Evolutionary conservation across 768 basidiomycete species (phyloP).

Genomic region (Gymnopilus dilepis): DNA sequence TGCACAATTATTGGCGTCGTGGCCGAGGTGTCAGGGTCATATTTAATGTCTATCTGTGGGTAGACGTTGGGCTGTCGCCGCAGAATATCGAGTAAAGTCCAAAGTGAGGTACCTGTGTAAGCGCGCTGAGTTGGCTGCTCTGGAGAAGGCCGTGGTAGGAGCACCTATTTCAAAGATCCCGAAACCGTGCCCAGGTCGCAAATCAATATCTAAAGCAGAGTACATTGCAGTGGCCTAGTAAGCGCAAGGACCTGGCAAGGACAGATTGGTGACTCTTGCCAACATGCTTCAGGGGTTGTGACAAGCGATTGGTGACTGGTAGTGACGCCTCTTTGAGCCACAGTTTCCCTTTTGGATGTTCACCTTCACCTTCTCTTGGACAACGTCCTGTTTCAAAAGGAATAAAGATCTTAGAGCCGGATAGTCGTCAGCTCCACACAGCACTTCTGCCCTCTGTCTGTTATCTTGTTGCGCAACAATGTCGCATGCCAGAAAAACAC

Average conservation of each 20-base stretch:
- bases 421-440: too few relatives aligned
- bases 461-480: too few relatives aligned
- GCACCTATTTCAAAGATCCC: conserved; percentile 80
- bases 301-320: too few relatives aligned
- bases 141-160: not conserved
- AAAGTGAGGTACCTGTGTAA: conserved; percentile 70
- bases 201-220: conserved; percentile 73
- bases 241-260: not conserved
- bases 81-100: conserved; percentile 75
- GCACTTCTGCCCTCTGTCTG: too few relatives aligned
- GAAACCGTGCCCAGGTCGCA: conserved; percentile 76
- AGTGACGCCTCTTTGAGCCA: too few relatives aligned
- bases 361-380: too few relatives aligned
- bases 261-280: conserved; percentile 4
- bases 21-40: conserved; percentile 71
- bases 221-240: conserved; percentile 48
- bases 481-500: too few relatives aligned
- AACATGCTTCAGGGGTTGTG: too few relatives aligned
- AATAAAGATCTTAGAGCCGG: too few relatives aligned
- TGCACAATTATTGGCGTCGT: conserved; percentile 80
- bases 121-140: not conserved
- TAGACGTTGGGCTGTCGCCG: conserved; percentile 70
- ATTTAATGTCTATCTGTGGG: conserved; percentile 85
- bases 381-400: too few relatives aligned
- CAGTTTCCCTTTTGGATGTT: too few relatives aligned